Base-by-base conservation (phyloP, 768 basidiomycete species). In the Trametes villosa region DNA sequence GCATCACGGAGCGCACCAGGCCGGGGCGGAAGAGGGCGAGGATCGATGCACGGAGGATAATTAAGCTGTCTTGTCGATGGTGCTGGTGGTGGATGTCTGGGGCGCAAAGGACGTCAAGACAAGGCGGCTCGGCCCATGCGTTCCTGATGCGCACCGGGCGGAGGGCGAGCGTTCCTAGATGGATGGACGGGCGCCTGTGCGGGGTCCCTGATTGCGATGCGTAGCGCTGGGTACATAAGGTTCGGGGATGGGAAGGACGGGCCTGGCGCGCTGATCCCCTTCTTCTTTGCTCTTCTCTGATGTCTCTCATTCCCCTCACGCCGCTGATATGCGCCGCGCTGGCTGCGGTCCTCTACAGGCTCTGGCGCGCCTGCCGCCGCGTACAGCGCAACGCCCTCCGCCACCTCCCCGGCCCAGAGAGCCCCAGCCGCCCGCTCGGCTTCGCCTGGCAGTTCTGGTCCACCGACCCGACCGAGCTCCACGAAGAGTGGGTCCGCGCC, bases 401-500 rank as follows among this genome's bases (percentile, higher is more conserved):
- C 17, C 33, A 33, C 22, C 57, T 59, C 20, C 57, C 57, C 13
- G 57, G 57, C 15, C 57, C 57, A 1, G 12, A 22, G 6, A 45
- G 41, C 31, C 57, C 57, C 4, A 45, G 49, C 29, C 5, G 18
- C 24, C 49, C 50, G 22, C 29, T 52, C 13, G 57, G 57, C 30
- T 45, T 17, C 15, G 57, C 57, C 22, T 44, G 57, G 49, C 57
- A 59, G 31, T 45, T 59, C 31, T 59, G 57, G 57, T 13, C 49
- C 2, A 18, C 57, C 9, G 50, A 59, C 22, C 50, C 49, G 1
- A 59, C 57, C 22, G 50, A 45, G 30, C 33, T 52, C 5, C 57
- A 59, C 33, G 57, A 59, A 24, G 50, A 52, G 31, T 59, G 57
- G 57, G 57, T 59, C 29, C 30, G 41, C n/a, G 13, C 33, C 29